Percentiles rank a stretch among this genome's conserved stretches.
Conservation (phyloP, 192 early-diverging fungal genomes). For the Radiomyces spectabilis region DNA sequence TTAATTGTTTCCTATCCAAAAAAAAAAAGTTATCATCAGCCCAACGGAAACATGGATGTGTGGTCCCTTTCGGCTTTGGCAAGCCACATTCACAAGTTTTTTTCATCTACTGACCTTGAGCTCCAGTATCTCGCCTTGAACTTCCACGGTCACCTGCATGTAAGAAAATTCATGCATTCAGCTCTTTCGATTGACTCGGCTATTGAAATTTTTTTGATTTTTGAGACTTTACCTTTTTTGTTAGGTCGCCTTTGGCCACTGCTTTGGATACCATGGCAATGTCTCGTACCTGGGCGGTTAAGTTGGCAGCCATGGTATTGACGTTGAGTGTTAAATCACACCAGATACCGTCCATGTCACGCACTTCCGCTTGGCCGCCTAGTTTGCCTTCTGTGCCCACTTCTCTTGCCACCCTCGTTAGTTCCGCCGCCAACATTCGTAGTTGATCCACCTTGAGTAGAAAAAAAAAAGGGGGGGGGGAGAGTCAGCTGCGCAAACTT, state of each 20-base stretch:
- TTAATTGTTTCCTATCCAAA: background rate
- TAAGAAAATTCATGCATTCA: no score
- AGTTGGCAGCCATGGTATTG: constrained; percentile 20
- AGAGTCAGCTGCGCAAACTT: no score
- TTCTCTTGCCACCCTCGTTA: no score
- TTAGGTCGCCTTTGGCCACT: constrained; percentile 37
- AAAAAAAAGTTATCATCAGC: no score
- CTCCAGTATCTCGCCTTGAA: background rate
- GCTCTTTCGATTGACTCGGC: background rate
- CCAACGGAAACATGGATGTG: no score
- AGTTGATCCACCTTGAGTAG: no score
- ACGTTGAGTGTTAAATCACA: constrained; percentile 29
- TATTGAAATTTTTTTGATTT: background rate
- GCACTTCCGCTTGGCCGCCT: no score
- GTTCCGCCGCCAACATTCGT: no score
- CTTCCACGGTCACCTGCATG: background rate
- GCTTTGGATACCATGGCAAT: constrained; percentile 30
- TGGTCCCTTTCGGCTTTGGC: no score
- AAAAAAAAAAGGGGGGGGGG: no score
- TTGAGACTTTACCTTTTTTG: constrained; percentile 14
- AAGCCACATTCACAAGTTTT: background rate
- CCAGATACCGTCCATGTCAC: no score
- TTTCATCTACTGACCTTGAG: background rate
- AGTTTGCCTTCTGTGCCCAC: no score
- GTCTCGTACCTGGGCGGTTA: constrained; percentile 50